A percentile compares a stretch with the other conserved stretches of the same genome.
Conservation (phyloP, 257 asterid species). For the Sherardia arvensis region DNA sequence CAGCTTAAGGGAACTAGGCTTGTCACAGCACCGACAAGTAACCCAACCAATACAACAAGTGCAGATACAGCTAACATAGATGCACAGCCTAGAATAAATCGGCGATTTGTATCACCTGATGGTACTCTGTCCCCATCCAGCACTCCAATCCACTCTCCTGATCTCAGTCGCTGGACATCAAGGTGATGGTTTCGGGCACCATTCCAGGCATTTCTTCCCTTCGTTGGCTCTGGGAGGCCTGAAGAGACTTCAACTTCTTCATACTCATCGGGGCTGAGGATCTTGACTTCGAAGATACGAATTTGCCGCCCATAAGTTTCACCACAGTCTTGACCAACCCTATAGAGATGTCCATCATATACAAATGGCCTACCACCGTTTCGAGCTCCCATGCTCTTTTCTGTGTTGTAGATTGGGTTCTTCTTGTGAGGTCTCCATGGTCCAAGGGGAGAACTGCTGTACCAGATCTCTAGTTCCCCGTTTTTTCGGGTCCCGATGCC, state of each 20-base stretch:
- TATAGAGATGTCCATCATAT: conserved; percentile 57
- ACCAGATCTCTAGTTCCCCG: conserved; percentile 88
- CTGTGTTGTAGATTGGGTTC: conserved; percentile 71
- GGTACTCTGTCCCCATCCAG: conserved; percentile 81
- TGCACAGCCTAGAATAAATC: conserved; percentile 55
- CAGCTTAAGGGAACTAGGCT: conserved; percentile 74
- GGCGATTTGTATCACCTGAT: conserved; percentile 59
- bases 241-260: conserved; percentile 73
- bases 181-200: conserved; percentile 90
- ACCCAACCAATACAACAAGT: conserved; percentile 52
- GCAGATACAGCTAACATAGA: conserved; percentile 42
- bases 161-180: conserved; percentile 71
- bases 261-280: conserved; percentile 50
- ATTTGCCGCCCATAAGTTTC: conserved; percentile 59
- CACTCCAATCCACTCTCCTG: conserved; percentile 84
- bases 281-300: conserved; percentile 57
- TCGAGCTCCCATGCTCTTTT: conserved; percentile 75
- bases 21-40: conserved; percentile 66
- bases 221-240: conserved; percentile 39
- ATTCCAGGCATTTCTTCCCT: conserved; percentile 85
- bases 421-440: conserved; percentile 87
- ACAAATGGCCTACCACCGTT: conserved; percentile 92
- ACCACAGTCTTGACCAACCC: conserved; percentile 89
- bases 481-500: conserved; percentile 60
- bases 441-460: conserved; percentile 73